Evolutionary conservation across 805 yeast species (phyloP), one percentile per base, ranked within the genome.

Genomic region (Candida silvicultrix): DNA sequence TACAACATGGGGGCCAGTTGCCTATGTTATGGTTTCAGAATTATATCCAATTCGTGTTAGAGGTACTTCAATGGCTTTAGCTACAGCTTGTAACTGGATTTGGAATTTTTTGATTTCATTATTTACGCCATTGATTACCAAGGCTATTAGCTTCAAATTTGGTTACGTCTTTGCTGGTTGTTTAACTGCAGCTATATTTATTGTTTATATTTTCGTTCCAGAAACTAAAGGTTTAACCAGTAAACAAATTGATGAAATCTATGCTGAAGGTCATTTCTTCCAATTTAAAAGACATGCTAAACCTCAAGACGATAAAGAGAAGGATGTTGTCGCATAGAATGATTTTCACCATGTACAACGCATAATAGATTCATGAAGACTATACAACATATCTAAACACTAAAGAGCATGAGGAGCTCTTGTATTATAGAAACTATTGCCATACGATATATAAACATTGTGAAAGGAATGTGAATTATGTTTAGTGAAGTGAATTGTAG

Each of bases 1-100:
- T 4, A 72, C 80, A 22, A 79, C 89, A 15, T 80, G 87, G 82
- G 89, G 87, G 38, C 87, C 89, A 47, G 79, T 80, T 51, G 78
- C 80, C 32, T 83, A 74, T 66, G 80, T 80, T 41, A 72, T 83
- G 49, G 78, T 81, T 21, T 77, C 86, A 40, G 90, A 83, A 63
- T 68, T 81, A 40, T 83, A 79, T 64, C 88, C 88, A 50, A 71
- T 80, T 52, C 76, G 83, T 67, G 78, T 81, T 54, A 77, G 81
- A 64, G 77, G 77, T 43, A 56, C 62, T 4, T 74, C 79, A 11
- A 80, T 83, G 81, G 77, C 85, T 19, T 71, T 80, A 54, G 83
- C 85, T 42, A 71, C 81, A 25, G 80, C 80, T 25, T 76, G 82
- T 41, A 80, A 81, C 62, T 81, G 88, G 88, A 49, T 79, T 45